phyloP scores from a whole-genome alignment of 1,284 basidiomycete genomes.

The Rhodotorula sp. region DNA sequence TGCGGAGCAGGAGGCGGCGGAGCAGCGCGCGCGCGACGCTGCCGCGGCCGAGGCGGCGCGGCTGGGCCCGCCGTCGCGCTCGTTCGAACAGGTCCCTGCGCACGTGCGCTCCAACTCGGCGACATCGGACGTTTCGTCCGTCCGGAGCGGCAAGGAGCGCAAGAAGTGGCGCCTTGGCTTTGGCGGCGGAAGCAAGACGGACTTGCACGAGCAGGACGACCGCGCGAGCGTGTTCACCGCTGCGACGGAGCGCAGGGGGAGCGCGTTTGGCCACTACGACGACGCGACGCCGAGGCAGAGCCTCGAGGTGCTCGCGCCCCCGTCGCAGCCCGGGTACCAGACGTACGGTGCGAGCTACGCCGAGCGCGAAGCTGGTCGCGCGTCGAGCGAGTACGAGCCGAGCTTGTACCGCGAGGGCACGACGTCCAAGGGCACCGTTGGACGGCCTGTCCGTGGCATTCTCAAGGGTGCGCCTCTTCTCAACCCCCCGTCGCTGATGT shows the following conservation, averaged over 20 bases:
- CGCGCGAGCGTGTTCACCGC: conserved; percentile 10
- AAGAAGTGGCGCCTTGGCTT: conserved; percentile 51
- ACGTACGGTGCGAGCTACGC: conserved; percentile 22
- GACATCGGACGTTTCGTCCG: conserved; percentile 10
- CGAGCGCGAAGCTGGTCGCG: conserved; percentile 39
- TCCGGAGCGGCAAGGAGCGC: conserved; percentile 45
- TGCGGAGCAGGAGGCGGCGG: conserved; percentile 66
- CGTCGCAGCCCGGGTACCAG: conserved; percentile 21
- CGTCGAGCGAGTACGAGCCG: conserved; percentile 59
- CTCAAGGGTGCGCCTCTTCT: conserved; percentile 67
- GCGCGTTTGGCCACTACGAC: conserved; percentile 7
- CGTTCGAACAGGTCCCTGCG: conserved; percentile 22
- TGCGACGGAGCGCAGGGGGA: neutral
- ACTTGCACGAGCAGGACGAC: conserved; percentile 21
- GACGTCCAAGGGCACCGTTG: conserved; percentile 49
- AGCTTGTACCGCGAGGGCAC: conserved; percentile 63
- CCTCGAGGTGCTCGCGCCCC: conserved; percentile 30
- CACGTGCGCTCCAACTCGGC: conserved; percentile 23
- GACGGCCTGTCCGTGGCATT: conserved; percentile 70
- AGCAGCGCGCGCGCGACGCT: conserved; percentile 47
- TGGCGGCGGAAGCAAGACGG: conserved; percentile 29
- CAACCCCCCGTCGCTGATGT: too few species aligned
- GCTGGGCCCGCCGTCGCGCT: conserved; percentile 11
- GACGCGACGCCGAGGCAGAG: conserved; percentile 25
- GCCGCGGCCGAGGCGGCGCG: conserved; percentile 33